These are phyloP conservation scores for Bretschneidera sinensis DNA, from an alignment of 345 rosid genomes.

Conservation along the genomic window DNA sequence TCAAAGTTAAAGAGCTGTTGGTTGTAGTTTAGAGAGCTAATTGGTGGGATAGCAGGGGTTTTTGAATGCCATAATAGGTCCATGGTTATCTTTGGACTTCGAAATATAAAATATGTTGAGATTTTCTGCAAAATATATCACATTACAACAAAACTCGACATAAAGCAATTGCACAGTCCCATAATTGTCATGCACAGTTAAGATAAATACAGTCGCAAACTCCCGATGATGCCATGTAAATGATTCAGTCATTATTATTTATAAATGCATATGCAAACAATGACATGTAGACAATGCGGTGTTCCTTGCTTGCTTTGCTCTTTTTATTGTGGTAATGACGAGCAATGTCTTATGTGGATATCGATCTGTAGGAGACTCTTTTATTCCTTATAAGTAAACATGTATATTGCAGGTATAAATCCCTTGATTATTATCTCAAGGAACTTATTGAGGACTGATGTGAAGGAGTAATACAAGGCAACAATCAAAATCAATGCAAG, in stretches of 20 bases:
- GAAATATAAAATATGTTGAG: no score
- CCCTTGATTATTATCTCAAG: conserved; percentile 80
- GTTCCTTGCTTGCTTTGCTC: not conserved
- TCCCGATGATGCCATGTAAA: not conserved
- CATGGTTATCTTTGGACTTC: no score
- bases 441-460: conserved; percentile 93
- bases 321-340: not conserved
- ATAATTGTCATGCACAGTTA: no score
- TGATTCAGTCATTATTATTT: conserved; percentile 3
- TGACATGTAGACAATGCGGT: conserved; percentile 2
- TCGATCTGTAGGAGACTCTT: not conserved
- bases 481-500: conserved; percentile 30
- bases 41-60: no score
- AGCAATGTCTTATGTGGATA: no score
- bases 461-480: conserved; percentile 77
- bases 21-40: no score
- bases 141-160: no score
- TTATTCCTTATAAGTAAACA: conserved; percentile 15
- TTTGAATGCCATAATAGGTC: no score
- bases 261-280: not conserved
- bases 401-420: conserved; percentile 52
- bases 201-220: not conserved
- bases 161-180: no score
- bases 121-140: no score
- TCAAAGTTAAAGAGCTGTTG: no score